Evolutionary conservation across 2,329 filamentous ascomycete genomes (phyloP).

Genomic region (Pestalotiopsis sp.): DNA sequence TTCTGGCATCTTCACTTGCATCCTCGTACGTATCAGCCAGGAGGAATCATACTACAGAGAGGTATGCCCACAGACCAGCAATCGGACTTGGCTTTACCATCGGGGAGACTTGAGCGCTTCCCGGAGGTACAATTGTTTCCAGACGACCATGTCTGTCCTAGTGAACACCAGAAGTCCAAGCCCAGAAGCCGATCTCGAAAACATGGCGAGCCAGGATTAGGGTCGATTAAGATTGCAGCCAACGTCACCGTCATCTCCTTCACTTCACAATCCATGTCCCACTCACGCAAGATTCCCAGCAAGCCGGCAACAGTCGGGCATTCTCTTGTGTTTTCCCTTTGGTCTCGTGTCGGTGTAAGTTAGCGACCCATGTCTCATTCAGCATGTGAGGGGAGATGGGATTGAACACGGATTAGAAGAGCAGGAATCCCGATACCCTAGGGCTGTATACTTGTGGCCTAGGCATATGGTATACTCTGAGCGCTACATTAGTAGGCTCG

Average conservation of each 20-base stretch:
- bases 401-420: too few species aligned
- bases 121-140: background rate
- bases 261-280: slow-evolving; percentile 8
- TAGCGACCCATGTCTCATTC: background rate
- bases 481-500: too few species aligned
- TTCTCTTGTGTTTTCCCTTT: background rate
- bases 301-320: background rate
- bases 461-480: too few species aligned
- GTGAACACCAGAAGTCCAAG: background rate
- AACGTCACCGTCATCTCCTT: slow-evolving; percentile 13
- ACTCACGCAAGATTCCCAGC: slow-evolving; percentile 10
- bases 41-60: background rate
- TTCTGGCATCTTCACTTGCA: background rate
- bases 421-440: too few species aligned
- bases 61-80: slow-evolving; percentile 14
- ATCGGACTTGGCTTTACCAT: slow-evolving; percentile 15
- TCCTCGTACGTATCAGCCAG: background rate
- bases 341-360: background rate
- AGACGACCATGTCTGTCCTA: background rate
- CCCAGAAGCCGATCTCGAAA: slow-evolving; percentile 2
- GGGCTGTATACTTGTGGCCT: too few species aligned
- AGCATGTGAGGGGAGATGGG: background rate
- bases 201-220: slow-evolving; percentile 10
- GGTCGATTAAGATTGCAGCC: slow-evolving; percentile 12
- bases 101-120: background rate